Base-by-base conservation (phyloP, 331 rosid species). In the Malus hybrid region DNA sequence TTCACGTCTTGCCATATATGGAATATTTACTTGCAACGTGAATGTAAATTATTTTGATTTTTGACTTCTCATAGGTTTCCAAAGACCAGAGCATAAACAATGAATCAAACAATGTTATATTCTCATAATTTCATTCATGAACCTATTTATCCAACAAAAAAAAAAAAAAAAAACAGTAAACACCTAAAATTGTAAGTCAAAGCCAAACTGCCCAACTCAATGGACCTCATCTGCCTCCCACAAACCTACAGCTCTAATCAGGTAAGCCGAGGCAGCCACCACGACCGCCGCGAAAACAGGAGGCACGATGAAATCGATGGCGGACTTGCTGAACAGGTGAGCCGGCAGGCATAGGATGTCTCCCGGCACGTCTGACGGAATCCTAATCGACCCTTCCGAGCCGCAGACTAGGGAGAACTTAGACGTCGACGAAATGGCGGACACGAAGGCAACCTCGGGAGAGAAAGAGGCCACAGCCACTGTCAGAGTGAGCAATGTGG, bases 231-330 rank as follows among this genome's bases (percentile, higher is more conserved):
- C 82, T 44, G 63, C 80, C 72, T 85, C 91, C 93, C 88, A 86
- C 80, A 88, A 76, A 39, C 87, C 91, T 46, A 83, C 48, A 16
- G 93, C 87, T 27, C 96, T 80, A 3, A 91, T 88, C 10, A 90
- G 29, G 31, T 79, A 88, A 36, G 93, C 89, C 33, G 95, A 94
- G 24, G 89, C 91, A n/a, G 95, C 90, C 15, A 91, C 98, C 46
- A 88, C 88, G 0, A 80, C 79, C 1, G 92, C 96, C 2, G 98
- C 95, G 39, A 91, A 91, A 27, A 91, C 61, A 0, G 96, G 95
- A 8, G 96, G 97, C 54, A 90, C 93, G 11, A 91, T 73, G 5
- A 90, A 64, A 73, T 93, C 98, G 74, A 88, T 20, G 66, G 69
- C 84, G 6, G 97, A 88, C 76, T 75, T 87, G 18, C 72, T 19